Conservation (phyloP, 2,329 filamentous ascomycete genomes). For the Proliferodiscus dingleyae region DNA sequence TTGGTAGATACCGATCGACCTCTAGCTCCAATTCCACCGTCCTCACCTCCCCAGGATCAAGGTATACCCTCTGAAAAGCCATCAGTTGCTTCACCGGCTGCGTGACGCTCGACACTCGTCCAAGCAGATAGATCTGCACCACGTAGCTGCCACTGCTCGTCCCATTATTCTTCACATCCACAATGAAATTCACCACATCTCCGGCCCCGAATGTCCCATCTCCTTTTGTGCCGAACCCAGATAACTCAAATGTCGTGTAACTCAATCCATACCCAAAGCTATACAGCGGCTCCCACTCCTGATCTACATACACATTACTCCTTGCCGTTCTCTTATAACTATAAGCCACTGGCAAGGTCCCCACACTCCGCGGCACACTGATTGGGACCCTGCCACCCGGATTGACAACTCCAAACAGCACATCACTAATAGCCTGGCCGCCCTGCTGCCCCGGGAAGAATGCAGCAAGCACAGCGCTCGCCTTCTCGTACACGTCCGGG, state of each 20-base stretch:
- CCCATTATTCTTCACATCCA: conserved; percentile 60
- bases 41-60: conserved; percentile 32
- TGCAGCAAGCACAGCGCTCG: conserved; percentile 36
- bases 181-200: conserved; percentile 38
- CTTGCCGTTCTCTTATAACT: conserved; percentile 32
- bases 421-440: conserved; percentile 30
- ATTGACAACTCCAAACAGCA: conserved; percentile 28
- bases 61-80: conserved; percentile 37
- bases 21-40: conserved; percentile 35
- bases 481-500: conserved; percentile 35
- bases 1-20: conserved; percentile 38
- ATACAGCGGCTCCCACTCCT: conserved; percentile 26
- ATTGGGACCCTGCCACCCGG: conserved; percentile 34
- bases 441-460: conserved; percentile 26
- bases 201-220: conserved; percentile 9
- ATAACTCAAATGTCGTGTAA: conserved; percentile 31
- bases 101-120: conserved; percentile 36
- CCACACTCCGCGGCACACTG: conserved; percentile 33
- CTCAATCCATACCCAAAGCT: conserved; percentile 35
- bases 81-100: conserved; percentile 41
- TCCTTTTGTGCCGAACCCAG: conserved; percentile 25
- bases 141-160: conserved; percentile 56
- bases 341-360: conserved; percentile 35
- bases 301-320: conserved; percentile 30
- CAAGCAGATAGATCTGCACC: conserved; percentile 46